Evolutionary conservation across 768 basidiomycete species (phyloP).

Genomic region (Collybia sordida): DNA sequence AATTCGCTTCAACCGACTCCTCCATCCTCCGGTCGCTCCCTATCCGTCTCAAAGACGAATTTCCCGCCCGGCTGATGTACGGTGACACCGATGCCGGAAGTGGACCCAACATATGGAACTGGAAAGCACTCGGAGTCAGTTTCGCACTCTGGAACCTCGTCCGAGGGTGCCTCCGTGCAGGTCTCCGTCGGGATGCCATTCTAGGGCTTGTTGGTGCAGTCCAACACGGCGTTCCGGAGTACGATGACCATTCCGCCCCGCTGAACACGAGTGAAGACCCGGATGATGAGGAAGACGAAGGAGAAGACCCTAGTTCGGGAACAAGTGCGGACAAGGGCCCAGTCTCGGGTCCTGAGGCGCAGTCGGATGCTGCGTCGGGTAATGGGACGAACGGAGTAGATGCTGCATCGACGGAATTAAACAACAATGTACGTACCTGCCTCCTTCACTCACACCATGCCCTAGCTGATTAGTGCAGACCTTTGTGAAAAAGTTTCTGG

Average conservation of each 20-base stretch:
- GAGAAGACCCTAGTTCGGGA: conserved; percentile 10
- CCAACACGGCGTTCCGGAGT: conserved; percentile 50
- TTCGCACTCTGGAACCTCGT: conserved; percentile 74
- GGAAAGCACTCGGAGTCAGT: conserved; percentile 75
- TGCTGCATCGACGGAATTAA: background rate
- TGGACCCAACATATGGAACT: conserved; percentile 68
- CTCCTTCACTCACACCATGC: background rate
- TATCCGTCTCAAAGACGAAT: conserved; percentile 66
- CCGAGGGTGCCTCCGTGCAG: conserved; percentile 52
- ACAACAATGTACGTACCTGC: conserved; percentile 12
- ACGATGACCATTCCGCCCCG: conserved; percentile 23
- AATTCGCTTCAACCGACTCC: conserved; percentile 70
- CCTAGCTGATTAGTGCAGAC: conserved; percentile 11
- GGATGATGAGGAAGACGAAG: conserved; percentile 10
- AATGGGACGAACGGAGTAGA: background rate
- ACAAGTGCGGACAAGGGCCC: conserved; percentile 19
- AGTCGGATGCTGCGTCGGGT: background rate
- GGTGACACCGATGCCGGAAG: conserved; percentile 58
- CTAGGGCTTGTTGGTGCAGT: conserved; percentile 57
- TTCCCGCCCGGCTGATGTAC: conserved; percentile 63
- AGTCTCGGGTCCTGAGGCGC: background rate
- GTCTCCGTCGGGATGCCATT: conserved; percentile 62
- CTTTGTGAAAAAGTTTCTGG: conserved; percentile 38
- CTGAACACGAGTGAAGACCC: conserved; percentile 21
- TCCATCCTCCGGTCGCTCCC: conserved; percentile 73